These are phyloP conservation scores for Ogataea nonfermentans DNA, from an alignment of 805 yeast species.

Conservation along the genomic window DNA sequence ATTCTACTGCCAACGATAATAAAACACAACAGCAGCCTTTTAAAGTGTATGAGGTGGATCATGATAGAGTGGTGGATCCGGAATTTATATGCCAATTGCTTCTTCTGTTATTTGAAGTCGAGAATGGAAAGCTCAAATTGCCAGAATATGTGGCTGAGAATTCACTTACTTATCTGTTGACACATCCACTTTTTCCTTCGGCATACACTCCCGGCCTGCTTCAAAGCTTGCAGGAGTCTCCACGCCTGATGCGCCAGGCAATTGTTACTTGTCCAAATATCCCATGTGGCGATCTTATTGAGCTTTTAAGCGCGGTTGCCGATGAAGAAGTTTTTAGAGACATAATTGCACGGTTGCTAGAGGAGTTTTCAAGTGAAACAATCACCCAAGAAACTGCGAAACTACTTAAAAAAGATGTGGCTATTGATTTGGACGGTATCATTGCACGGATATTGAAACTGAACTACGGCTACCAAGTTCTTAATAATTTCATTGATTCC, in stretches of 20 bases:
- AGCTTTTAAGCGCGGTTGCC: constrained; percentile 53
- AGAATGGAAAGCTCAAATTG: constrained; percentile 21
- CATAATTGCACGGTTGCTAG: constrained; percentile 60
- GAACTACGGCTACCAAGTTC: constrained; percentile 57
- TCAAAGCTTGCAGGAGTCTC: constrained; percentile 44
- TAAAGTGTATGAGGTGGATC: constrained; percentile 57
- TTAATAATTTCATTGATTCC: constrained; percentile 66
- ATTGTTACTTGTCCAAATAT: constrained; percentile 74
- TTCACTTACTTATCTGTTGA: constrained; percentile 68
- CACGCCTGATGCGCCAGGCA: constrained; percentile 76
- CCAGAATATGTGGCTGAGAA: constrained; percentile 48
- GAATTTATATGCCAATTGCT: constrained; percentile 48
- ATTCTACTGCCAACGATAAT: constrained; percentile 9
- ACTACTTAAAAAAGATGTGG: constrained; percentile 33
- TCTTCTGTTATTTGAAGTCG: constrained; percentile 32
- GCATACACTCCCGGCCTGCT: constrained; percentile 56
- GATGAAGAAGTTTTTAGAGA: constrained; percentile 68
- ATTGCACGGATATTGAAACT: constrained; percentile 45
- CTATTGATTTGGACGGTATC: constrained; percentile 39
- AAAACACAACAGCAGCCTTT: constrained; percentile 33
- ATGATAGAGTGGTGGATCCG: constrained; percentile 64
- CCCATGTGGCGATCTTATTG: constrained; percentile 59
- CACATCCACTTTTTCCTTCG: constrained; percentile 84
- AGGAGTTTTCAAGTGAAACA: constrained; percentile 59
- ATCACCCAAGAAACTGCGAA: constrained; percentile 50